phyloP scores from a whole-genome alignment of 306 rosid genomes.

The Hippophae gyantsensis region DNA sequence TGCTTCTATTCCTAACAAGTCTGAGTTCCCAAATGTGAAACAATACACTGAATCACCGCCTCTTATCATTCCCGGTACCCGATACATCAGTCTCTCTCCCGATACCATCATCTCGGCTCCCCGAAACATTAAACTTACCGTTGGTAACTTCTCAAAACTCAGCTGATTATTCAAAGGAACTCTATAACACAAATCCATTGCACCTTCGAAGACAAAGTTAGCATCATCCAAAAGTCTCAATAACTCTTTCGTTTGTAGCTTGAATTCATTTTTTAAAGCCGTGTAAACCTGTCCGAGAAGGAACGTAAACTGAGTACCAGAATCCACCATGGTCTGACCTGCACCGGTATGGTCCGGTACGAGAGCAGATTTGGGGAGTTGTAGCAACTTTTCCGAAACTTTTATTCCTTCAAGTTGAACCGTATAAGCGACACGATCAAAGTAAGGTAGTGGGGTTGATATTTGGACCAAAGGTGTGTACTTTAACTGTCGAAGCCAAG shows the following conservation, averaged over 20 bases:
- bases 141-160: slow-evolving; percentile 28
- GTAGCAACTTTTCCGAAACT: slow-evolving; percentile 29
- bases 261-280: slow-evolving; percentile 46
- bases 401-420: slow-evolving; percentile 58
- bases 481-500: slow-evolving; percentile 52
- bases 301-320: slow-evolving; percentile 78
- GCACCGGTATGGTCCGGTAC: slow-evolving; percentile 81
- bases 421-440: slow-evolving; percentile 73
- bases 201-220: slow-evolving; percentile 73
- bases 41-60: slow-evolving; percentile 50
- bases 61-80: slow-evolving; percentile 42
- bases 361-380: slow-evolving; percentile 33
- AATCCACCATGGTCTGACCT: slow-evolving; percentile 87
- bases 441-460: slow-evolving; percentile 63
- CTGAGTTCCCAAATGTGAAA: slow-evolving; percentile 77
- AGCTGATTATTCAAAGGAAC: slow-evolving; percentile 7
- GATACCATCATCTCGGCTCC: slow-evolving; percentile 72
- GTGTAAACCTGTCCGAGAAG: slow-evolving; percentile 75
- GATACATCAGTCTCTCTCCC: slow-evolving; percentile 49
- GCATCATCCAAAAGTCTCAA: slow-evolving; percentile 29
- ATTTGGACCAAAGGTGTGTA: slow-evolving; percentile 67
- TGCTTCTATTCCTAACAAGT: slow-evolving; percentile 59
- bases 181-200: slow-evolving; percentile 60
- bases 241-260: slow-evolving; percentile 38
- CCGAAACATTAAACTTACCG: slow-evolving; percentile 46